Conservation (phyloP, 345 rosid species). For the Excoecaria cochinchinensis region DNA sequence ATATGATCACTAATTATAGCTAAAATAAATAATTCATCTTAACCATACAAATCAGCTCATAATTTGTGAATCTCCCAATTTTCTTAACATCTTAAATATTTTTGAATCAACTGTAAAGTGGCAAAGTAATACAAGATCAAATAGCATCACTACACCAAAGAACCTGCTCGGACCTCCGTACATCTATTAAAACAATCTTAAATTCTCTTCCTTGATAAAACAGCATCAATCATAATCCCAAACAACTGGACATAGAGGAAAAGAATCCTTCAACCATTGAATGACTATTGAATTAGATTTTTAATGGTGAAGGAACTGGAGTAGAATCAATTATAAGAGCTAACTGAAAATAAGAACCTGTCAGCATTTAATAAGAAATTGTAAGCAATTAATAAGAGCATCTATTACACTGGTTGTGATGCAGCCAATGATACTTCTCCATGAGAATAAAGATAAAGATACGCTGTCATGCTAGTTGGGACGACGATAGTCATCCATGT, state of each 20-base stretch:
- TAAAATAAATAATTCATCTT: not conserved
- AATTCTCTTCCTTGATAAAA: too few species aligned
- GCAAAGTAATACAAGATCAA: not conserved
- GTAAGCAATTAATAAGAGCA: conserved; percentile 31
- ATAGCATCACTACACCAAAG: not conserved
- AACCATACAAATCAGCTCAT: not conserved
- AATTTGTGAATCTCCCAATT: not conserved
- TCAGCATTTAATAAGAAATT: conserved; percentile 7
- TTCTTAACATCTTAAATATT: not conserved
- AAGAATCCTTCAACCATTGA: not conserved
- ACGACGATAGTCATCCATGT: conserved; percentile 94
- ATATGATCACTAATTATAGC: too few species aligned
- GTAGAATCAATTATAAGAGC: conserved; percentile 4
- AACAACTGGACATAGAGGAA: not conserved
- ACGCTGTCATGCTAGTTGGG: conserved; percentile 91
- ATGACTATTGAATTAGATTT: not conserved
- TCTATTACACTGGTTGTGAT: conserved; percentile 99
- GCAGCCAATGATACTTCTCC: conserved; percentile 97
- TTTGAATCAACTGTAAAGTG: conserved; percentile 2
- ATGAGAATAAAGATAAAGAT: conserved; percentile 90
- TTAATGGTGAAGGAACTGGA: not conserved
- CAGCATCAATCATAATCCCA: conserved; percentile 5
- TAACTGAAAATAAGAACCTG: not conserved
- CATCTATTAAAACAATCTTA: not conserved
- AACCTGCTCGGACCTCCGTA: not conserved